Percentiles rank a stretch among this genome's conserved stretches.
Conservation (phyloP, 352 stramenopile genomes). For the Globisporangium abappressorium region DNA sequence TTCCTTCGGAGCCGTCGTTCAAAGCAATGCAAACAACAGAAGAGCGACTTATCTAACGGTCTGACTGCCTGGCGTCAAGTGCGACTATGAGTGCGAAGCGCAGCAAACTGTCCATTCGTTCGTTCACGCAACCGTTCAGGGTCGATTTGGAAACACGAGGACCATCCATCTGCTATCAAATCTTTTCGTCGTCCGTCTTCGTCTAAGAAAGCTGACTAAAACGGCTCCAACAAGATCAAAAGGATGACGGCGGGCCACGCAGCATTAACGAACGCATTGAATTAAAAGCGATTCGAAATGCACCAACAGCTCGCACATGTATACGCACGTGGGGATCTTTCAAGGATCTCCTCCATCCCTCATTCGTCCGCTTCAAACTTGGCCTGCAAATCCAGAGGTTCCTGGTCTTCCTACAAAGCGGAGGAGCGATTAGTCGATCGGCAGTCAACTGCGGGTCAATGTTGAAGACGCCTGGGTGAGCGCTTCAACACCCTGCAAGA, state of each 20-base stretch:
- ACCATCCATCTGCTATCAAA: neutral
- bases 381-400: neutral
- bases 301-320: neutral
- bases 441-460: neutral
- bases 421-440: neutral
- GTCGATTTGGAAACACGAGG: neutral
- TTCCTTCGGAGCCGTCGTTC: neutral
- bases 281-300: neutral
- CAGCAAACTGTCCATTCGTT: neutral
- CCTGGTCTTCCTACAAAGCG: neutral
- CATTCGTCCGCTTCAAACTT: neutral
- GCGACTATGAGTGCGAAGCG: neutral
- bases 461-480: neutral
- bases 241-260: neutral
- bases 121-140: neutral
- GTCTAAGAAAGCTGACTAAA: neutral
- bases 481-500: neutral
- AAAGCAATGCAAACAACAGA: neutral
- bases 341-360: neutral
- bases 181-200: no score
- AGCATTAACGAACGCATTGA: neutral
- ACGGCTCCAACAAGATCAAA: neutral
- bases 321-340: neutral
- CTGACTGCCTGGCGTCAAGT: neutral
- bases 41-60: neutral